Evolutionary conservation across 805 yeast genomes (phyloP).

Genomic region (Kodamaea neixiangensis): DNA sequence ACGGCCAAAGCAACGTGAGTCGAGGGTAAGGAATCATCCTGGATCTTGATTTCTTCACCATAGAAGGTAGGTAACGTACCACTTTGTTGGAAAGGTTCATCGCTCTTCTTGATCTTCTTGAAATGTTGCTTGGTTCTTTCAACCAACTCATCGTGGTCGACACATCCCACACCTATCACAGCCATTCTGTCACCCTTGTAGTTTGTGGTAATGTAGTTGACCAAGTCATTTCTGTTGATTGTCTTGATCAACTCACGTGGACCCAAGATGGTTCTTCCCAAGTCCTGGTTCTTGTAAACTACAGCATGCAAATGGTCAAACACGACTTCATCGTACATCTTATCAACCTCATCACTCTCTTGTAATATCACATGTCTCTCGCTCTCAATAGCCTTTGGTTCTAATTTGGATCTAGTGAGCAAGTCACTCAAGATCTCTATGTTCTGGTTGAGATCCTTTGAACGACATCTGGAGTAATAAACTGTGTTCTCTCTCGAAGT

Average conservation of each 20-base stretch:
- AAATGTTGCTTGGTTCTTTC: constrained; percentile 73
- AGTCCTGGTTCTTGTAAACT: constrained; percentile 85
- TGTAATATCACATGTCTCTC: constrained; percentile 96
- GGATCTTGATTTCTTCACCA: constrained; percentile 83
- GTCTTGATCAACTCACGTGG: constrained; percentile 86
- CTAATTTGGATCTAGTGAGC: constrained; percentile 81
- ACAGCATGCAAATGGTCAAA: constrained; percentile 95
- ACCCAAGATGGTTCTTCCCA: constrained; percentile 95
- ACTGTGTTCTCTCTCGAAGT: constrained; percentile 98
- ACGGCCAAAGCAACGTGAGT: constrained; percentile 92
- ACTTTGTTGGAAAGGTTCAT: constrained; percentile 71
- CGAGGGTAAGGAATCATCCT: constrained; percentile 79
- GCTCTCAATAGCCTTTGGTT: constrained; percentile 82
- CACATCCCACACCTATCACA: constrained; percentile 94
- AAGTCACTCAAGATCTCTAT: constrained; percentile 90
- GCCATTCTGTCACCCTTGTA: constrained; percentile 98
- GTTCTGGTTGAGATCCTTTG: constrained; percentile 77
- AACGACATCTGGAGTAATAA: constrained; percentile 87
- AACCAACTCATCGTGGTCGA: constrained; percentile 83
- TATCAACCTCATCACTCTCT: constrained; percentile 97
- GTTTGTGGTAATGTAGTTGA: constrained; percentile 76
- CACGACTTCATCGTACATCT: constrained; percentile 97
- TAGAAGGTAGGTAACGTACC: constrained; percentile 76
- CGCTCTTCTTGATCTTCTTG: constrained; percentile 62
- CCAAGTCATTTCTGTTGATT: constrained; percentile 74